Evolutionary conservation across 2,329 filamentous ascomycete genomes (phyloP).

Genomic region (Nakataea oryzae): DNA sequence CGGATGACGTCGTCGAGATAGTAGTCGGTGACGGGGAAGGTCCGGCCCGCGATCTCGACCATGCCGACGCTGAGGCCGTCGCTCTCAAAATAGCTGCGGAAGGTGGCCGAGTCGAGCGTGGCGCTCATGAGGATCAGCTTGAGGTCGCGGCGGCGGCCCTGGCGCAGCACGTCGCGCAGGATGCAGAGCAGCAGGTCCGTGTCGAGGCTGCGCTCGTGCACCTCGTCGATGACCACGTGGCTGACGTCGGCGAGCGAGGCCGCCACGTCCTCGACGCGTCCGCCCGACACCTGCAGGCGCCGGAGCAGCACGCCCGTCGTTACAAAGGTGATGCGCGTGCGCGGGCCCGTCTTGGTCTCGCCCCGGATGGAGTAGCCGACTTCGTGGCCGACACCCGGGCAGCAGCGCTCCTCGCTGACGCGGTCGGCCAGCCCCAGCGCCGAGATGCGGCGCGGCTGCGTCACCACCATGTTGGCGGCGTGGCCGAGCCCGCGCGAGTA

Average conservation of each 20-base stretch:
- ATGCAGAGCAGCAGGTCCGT: constrained; percentile 90
- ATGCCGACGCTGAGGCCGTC: constrained; percentile 59
- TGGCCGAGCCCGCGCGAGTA: constrained; percentile 66
- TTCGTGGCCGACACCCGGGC: constrained; percentile 63
- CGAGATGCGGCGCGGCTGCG: constrained; percentile 88
- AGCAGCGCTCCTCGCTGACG: constrained; percentile 85
- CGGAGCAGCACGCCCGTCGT: constrained; percentile 89
- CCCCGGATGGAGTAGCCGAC: constrained; percentile 88
- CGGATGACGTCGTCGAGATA: constrained; percentile 83
- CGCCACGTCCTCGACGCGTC: constrained; percentile 67
- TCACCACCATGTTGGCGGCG: constrained; percentile 84
- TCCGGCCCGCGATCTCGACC: constrained; percentile 81
- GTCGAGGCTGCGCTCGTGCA: constrained; percentile 89
- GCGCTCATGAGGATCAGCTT: constrained; percentile 95
- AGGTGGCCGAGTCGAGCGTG: constrained; percentile 80
- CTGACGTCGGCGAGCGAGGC: constrained; percentile 80
- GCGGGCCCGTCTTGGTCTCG: constrained; percentile 63
- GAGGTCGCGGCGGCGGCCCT: constrained; percentile 58
- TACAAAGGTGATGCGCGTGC: constrained; percentile 88
- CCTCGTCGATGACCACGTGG: constrained; percentile 92
- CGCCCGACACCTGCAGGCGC: constrained; percentile 82
- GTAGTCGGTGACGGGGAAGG: constrained; percentile 80
- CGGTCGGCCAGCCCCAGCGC: constrained; percentile 89
- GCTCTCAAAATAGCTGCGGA: constrained; percentile 71
- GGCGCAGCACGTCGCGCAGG: constrained; percentile 68